phyloP scores from a whole-genome alignment of 2,329 filamentous ascomycete genomes.

The Ceratocystis destructans region DNA sequence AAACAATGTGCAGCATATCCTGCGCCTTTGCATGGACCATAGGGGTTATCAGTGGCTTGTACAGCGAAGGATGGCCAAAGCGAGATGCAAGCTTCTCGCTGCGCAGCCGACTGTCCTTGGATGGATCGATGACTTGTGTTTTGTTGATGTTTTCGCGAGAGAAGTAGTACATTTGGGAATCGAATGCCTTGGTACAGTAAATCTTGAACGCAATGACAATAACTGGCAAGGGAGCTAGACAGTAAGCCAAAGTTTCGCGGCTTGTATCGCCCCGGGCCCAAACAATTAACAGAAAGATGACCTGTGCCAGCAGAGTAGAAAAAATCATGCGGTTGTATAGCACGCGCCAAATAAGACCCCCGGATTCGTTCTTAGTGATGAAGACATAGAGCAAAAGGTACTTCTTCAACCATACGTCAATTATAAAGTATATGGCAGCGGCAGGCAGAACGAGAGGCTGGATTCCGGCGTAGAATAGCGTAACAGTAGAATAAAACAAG shows the following conservation, averaged over 20 bases:
- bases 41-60: conserved; percentile 76
- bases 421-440: conserved; percentile 73
- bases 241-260: conserved; percentile 44
- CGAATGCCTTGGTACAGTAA: conserved; percentile 64
- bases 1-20: conserved; percentile 72
- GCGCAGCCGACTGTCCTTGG: conserved; percentile 34
- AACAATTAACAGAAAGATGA: conserved; percentile 63
- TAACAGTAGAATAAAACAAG: conserved; percentile 82
- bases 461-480: conserved; percentile 68
- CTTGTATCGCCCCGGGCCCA: conserved; percentile 52
- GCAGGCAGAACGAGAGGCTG: conserved; percentile 80
- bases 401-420: conserved; percentile 88
- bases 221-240: conserved; percentile 61
- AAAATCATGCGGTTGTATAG: conserved; percentile 90
- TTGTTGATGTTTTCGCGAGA: conserved; percentile 41
- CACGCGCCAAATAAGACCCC: conserved; percentile 81
- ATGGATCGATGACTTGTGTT: conserved; percentile 6
- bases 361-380: conserved; percentile 91
- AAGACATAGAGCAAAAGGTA: conserved; percentile 91
- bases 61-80: conserved; percentile 84
- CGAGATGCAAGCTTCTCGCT: conserved; percentile 59
- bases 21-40: conserved; percentile 91
- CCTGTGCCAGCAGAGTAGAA: conserved; percentile 60
- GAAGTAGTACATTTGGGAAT: conserved; percentile 69
- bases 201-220: conserved; percentile 73